These are phyloP conservation scores for Pleurotus tuber-regium DNA, from an alignment of 768 basidiomycete genomes.

Conservation along the genomic window DNA sequence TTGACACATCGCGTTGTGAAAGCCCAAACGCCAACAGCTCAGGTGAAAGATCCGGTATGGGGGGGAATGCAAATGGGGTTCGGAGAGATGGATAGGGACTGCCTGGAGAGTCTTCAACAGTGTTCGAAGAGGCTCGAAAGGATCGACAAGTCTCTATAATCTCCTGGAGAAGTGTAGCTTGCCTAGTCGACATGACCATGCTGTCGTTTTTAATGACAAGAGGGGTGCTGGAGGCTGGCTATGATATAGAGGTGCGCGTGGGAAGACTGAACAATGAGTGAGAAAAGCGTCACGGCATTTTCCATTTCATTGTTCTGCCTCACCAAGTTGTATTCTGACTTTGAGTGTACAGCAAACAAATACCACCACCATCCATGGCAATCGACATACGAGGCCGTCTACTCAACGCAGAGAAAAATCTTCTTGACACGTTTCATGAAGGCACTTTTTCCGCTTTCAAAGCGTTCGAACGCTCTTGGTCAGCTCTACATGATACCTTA, in stretches of 20 bases:
- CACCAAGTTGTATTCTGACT: too few species aligned
- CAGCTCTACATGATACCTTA: constrained; percentile 7
- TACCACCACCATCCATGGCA: neutral
- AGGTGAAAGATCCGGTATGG: neutral
- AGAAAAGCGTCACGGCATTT: constrained; percentile 3
- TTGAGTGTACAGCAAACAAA: neutral
- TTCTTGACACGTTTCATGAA: constrained; percentile 9
- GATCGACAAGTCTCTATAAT: neutral
- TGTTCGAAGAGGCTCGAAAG: neutral
- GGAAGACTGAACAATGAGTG: constrained; percentile 6
- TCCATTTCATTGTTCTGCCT: constrained; percentile 3
- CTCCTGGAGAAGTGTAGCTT: neutral
- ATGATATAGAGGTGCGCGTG: neutral
- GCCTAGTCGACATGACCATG: neutral
- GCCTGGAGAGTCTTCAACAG: neutral
- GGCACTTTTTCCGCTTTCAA: constrained; percentile 10
- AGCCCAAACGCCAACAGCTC: neutral
- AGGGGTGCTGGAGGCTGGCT: neutral
- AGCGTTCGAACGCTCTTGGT: constrained; percentile 15
- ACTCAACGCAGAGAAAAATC: constrained; percentile 8
- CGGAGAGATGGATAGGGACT: neutral
- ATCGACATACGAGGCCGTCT: constrained; percentile 2
- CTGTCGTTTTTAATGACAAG: neutral
- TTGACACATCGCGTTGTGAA: neutral
- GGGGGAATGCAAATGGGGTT: neutral